Evolutionary conservation across 257 asterid genomes (phyloP).

Genomic region (Solanum clarkiae): DNA sequence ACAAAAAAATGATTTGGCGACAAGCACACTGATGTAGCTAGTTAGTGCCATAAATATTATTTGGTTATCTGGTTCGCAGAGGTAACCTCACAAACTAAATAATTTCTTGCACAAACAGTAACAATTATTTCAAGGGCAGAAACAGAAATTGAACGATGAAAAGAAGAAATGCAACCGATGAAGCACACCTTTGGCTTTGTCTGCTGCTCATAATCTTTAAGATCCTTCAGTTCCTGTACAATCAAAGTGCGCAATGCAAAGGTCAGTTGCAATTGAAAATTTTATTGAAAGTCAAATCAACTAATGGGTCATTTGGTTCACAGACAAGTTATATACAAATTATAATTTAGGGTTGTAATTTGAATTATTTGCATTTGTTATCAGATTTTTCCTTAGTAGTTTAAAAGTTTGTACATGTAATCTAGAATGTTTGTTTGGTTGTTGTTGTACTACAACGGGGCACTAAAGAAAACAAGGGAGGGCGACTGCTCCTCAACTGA

Average conservation of each 20-base stretch:
- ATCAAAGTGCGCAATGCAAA: not conserved
- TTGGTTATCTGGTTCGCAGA: not conserved
- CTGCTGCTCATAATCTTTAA: constrained; percentile 71
- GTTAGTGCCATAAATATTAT: not conserved
- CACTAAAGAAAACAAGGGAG: not conserved
- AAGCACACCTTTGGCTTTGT: constrained; percentile 74
- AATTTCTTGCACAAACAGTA: not conserved
- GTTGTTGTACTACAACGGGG: not conserved
- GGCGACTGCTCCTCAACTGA: not conserved
- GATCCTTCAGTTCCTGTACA: constrained; percentile 77
- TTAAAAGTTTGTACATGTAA: not conserved
- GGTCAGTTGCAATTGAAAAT: not conserved
- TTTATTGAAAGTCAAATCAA: not conserved
- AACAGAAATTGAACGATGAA: not conserved
- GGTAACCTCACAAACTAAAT: not conserved
- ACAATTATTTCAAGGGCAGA: not conserved
- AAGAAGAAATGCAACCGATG: constrained; percentile 2
- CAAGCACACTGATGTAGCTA: not conserved
- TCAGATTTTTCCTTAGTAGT: not conserved
- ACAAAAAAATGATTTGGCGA: not conserved
- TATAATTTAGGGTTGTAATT: not conserved
- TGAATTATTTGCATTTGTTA: not conserved
- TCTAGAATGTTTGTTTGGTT: not conserved
- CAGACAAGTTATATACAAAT: not conserved
- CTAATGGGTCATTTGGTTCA: not conserved